Percentiles rank a stretch among this genome's conserved stretches.
Evolutionary conservation across 176 grass and related monocot genomes (phyloP).

Genomic region (Rhynchospora tenuis): DNA sequence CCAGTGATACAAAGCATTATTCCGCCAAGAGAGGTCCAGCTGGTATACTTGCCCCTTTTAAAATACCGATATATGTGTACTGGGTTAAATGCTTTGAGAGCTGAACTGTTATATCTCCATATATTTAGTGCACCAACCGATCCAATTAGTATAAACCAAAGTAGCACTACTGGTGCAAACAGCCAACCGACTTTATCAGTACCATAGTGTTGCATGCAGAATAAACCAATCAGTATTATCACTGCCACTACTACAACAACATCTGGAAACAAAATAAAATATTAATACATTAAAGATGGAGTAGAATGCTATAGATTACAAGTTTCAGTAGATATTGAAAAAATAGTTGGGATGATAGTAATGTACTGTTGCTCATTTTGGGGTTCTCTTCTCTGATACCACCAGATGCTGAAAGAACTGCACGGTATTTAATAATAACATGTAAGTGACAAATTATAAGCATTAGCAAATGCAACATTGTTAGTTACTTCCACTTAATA

Average conservation of each 20-base stretch:
- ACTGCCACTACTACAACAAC: conserved; percentile 86
- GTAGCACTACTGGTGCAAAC: conserved; percentile 86
- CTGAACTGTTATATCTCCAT: conserved; percentile 62
- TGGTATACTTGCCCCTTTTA: conserved; percentile 33
- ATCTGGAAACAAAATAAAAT: conserved; percentile 54
- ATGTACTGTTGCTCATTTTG: conserved; percentile 40
- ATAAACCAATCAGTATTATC: conserved; percentile 83
- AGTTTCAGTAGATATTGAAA: neutral
- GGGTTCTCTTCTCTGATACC: conserved; percentile 76
- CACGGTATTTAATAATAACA: neutral
- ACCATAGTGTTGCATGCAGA: conserved; percentile 96
- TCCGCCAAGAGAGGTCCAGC: conserved; percentile 86
- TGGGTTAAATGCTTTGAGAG: conserved; percentile 90
- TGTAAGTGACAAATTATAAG: conserved; percentile 1
- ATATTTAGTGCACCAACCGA: conserved; percentile 78
- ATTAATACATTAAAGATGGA: neutral
- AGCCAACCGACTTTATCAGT: conserved; percentile 99
- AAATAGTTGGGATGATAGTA: conserved; percentile 5
- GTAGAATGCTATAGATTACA: neutral
- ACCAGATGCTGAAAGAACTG: conserved; percentile 98
- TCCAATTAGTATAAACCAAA: conserved; percentile 95
- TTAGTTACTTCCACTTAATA: neutral
- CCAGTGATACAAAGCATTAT: conserved; percentile 98
- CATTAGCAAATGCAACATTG: neutral
- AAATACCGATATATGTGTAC: conserved; percentile 74